These are phyloP conservation scores for Arthroderma sp. DNA, from an alignment of 2,329 filamentous ascomycete species.

Conservation along the genomic window DNA sequence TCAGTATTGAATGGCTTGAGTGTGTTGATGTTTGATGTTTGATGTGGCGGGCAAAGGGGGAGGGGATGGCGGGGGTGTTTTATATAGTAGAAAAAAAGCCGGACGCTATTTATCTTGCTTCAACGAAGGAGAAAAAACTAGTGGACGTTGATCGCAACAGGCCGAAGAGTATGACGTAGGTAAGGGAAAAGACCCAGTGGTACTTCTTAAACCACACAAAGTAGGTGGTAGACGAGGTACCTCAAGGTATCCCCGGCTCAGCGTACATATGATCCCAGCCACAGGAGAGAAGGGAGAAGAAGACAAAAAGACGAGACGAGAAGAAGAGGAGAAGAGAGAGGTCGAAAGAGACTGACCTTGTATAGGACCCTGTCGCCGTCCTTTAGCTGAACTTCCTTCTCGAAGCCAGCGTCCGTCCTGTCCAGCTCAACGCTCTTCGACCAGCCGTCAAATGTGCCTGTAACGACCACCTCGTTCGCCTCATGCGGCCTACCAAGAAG, in stretches of 20 bases:
- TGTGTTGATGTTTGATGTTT: not conserved
- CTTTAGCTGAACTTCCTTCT: conserved; percentile 65
- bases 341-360: conserved; percentile 56
- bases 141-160: not conserved
- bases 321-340: not conserved
- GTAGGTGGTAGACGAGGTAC: not conserved
- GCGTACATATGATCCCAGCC: not conserved
- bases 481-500: conserved; percentile 74
- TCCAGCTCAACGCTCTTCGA: conserved; percentile 72
- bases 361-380: conserved; percentile 67
- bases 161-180: not conserved
- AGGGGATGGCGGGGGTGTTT: not conserved
- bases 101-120: not conserved
- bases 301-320: not conserved
- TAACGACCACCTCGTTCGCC: conserved; percentile 82
- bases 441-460: conserved; percentile 93
- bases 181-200: not conserved
- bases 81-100: not conserved
- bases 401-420: conserved; percentile 56
- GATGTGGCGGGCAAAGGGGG: not conserved
- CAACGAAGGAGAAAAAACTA: not conserved
- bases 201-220: not conserved
- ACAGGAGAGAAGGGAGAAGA: not conserved
- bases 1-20: too few relatives aligned
- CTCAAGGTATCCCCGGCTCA: not conserved